These are phyloP conservation scores for Isabelozyma pseudorhagii DNA, from an alignment of 805 yeast genomes.

Conservation along the genomic window DNA sequence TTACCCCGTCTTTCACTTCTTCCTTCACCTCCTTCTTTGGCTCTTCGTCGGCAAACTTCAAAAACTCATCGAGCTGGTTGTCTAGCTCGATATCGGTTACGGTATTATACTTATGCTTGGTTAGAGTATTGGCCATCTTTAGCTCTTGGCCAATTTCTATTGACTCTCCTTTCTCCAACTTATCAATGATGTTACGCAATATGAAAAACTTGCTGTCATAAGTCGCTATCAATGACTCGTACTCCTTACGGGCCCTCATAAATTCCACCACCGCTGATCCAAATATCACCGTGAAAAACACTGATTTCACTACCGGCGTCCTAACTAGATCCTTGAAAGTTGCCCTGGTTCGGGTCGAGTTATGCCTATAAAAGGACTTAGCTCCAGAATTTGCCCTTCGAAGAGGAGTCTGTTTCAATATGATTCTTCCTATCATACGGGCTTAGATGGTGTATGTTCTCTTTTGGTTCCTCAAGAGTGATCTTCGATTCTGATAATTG, in stretches of 20 bases:
- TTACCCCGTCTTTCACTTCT: slow-evolving; percentile 2
- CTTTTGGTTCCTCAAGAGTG: background rate
- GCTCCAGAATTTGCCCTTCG: background rate
- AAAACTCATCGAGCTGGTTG: slow-evolving; percentile 32
- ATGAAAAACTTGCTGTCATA: slow-evolving; percentile 34
- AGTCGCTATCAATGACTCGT: slow-evolving; percentile 39
- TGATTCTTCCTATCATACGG: background rate
- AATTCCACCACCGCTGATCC: slow-evolving; percentile 48
- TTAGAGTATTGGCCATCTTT: slow-evolving; percentile 39
- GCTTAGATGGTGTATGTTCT: background rate
- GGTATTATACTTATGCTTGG: slow-evolving; percentile 30
- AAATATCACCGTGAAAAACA: slow-evolving; percentile 33
- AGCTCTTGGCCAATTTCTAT: slow-evolving; percentile 44
- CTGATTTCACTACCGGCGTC: slow-evolving; percentile 36
- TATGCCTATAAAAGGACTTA: background rate
- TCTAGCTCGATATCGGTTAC: slow-evolving; percentile 38
- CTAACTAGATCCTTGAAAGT: slow-evolving; percentile 24
- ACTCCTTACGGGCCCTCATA: slow-evolving; percentile 41
- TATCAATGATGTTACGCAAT: slow-evolving; percentile 26
- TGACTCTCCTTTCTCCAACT: slow-evolving; percentile 28
- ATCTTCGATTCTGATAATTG: background rate
- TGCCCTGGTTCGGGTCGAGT: slow-evolving; percentile 9
- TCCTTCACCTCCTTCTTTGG: background rate
- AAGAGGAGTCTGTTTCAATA: background rate
- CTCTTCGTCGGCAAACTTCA: slow-evolving; percentile 26